Percentiles rank a stretch among this genome's conserved stretches.
Conservation (phyloP, 73 alveolate genomes). For the Stentor roeselii region DNA sequence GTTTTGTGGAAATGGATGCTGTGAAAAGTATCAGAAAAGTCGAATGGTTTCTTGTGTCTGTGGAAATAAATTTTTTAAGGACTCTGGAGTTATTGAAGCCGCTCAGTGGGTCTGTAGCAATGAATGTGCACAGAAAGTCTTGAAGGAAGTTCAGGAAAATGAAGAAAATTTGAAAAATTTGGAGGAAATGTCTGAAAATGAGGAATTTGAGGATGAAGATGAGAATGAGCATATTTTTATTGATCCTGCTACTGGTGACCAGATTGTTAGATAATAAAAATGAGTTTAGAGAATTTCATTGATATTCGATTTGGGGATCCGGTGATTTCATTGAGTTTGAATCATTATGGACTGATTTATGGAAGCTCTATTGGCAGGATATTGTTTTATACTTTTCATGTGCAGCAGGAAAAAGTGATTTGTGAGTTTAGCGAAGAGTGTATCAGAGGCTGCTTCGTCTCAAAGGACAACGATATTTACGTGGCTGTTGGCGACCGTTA, state of each 20-base stretch:
- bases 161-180: background rate
- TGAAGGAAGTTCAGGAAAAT: background rate
- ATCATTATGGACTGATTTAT: background rate
- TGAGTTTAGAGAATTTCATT: slow-evolving; percentile 16
- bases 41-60: background rate
- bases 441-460: background rate
- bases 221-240: background rate
- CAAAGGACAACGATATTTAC: background rate
- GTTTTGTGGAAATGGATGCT: slow-evolving; percentile 2
- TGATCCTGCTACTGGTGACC: slow-evolving; percentile 21
- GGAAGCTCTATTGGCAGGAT: slow-evolving; percentile 10
- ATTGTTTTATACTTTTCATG: background rate
- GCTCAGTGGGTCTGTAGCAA: background rate
- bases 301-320: slow-evolving; percentile 26
- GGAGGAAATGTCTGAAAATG: background rate
- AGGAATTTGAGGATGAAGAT: background rate
- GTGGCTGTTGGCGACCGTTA: slow-evolving; percentile 5
- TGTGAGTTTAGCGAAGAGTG: slow-evolving; percentile 22
- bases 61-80: background rate
- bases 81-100: background rate
- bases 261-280: background rate
- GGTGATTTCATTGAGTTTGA: background rate
- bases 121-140: background rate
- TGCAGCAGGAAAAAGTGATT: background rate
- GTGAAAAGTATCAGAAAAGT: background rate